phyloP scores from a whole-genome alignment of 208 protist species.

The Vickermania spadyakhi region DNA sequence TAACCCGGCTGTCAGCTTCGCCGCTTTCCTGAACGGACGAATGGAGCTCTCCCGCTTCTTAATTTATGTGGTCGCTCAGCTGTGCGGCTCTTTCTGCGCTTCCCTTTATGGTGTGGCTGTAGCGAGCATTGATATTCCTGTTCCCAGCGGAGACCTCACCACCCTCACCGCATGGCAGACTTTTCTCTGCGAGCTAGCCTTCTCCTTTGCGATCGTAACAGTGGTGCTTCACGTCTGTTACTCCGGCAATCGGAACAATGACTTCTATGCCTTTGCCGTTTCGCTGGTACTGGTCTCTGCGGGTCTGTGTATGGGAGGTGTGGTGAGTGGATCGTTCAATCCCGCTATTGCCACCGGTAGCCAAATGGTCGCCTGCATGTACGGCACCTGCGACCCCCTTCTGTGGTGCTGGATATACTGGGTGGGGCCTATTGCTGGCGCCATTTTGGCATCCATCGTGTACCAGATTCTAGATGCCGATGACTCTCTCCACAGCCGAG shows the following conservation, averaged over 20 bases:
- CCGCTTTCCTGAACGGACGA: constrained; percentile 73
- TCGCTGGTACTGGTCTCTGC: constrained; percentile 58
- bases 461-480: constrained; percentile 80
- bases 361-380: constrained; percentile 59
- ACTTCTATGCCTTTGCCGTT: constrained; percentile 78
- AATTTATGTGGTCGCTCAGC: constrained; percentile 66
- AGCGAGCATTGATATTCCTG: constrained; percentile 60
- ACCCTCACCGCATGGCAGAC: constrained; percentile 52
- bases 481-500: constrained; percentile 2
- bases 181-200: constrained; percentile 67
- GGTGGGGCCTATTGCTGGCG: constrained; percentile 72
- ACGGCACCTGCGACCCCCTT: constrained; percentile 55
- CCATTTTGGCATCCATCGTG: constrained; percentile 64
- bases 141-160: constrained; percentile 22
- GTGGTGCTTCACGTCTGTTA: constrained; percentile 77
- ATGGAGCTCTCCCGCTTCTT: constrained; percentile 51
- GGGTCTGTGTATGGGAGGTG: constrained; percentile 56
- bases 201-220: constrained; percentile 70
- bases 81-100: constrained; percentile 60
- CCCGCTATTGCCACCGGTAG: constrained; percentile 68
- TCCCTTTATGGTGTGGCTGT: constrained; percentile 69
- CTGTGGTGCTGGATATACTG: constrained; percentile 81
- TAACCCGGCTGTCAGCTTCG: constrained; percentile 89
- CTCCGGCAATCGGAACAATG: constrained; percentile 75
- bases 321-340: constrained; percentile 70